phyloP scores from a whole-genome alignment of 805 yeast genomes.

The Metschnikowia bowlesiae region DNA sequence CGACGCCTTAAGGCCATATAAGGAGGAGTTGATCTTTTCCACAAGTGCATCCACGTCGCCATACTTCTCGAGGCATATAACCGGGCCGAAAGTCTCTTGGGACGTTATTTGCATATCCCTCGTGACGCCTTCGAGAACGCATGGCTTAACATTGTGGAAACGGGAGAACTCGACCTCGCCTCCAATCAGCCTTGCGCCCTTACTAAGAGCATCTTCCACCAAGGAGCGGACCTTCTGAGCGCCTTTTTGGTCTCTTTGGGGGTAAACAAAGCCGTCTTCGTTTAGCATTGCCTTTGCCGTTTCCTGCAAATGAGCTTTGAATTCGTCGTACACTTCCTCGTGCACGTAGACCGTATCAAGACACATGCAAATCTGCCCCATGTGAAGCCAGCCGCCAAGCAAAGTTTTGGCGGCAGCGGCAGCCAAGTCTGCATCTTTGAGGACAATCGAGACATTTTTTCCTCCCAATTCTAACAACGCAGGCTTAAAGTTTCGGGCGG shows the following conservation, averaged over 20 bases:
- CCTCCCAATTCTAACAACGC: slow-evolving; percentile 44
- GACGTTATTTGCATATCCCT: slow-evolving; percentile 24
- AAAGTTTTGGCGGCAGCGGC: slow-evolving; percentile 26
- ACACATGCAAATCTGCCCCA: slow-evolving; percentile 48
- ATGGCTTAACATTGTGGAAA: slow-evolving; percentile 19
- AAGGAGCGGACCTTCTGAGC: slow-evolving; percentile 20
- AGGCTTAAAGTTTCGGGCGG: slow-evolving; percentile 39
- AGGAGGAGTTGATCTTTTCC: slow-evolving; percentile 8
- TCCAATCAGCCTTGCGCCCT: slow-evolving; percentile 31
- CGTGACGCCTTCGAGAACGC: slow-evolving; percentile 30
- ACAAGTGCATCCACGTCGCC: slow-evolving; percentile 10
- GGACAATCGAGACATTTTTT: slow-evolving; percentile 35
- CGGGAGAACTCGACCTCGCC: neutral
- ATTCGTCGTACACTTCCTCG: slow-evolving; percentile 29
- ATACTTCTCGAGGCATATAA: slow-evolving; percentile 29
- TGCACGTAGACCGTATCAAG: slow-evolving; percentile 37
- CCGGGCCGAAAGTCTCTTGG: slow-evolving; percentile 44
- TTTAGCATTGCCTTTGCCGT: slow-evolving; percentile 13
- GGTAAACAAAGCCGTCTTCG: slow-evolving; percentile 20
- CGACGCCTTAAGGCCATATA: slow-evolving; percentile 39
- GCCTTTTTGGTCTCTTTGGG: slow-evolving; percentile 28
- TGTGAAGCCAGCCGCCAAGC: slow-evolving; percentile 38
- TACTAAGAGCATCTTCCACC: slow-evolving; percentile 32
- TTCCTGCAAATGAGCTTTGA: slow-evolving; percentile 16
- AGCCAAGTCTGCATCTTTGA: slow-evolving; percentile 29